These are phyloP conservation scores for Calonectria hongkongensis DNA, from an alignment of 2,329 filamentous ascomycete genomes.

Conservation along the genomic window DNA sequence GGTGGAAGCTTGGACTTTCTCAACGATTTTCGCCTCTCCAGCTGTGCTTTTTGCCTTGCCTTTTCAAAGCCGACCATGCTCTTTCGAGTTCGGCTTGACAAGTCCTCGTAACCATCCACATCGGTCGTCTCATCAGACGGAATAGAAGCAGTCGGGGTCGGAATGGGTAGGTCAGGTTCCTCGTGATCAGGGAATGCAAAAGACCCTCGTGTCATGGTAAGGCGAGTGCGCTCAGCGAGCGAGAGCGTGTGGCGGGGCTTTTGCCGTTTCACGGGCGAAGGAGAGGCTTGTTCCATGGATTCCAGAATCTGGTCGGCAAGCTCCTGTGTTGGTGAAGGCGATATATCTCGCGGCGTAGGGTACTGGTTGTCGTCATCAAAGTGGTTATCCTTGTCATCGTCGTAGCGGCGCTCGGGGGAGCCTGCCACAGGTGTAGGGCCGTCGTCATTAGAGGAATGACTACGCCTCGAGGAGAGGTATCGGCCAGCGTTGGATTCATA, in stretches of 20 bases:
- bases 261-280: conserved; percentile 71
- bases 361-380: background rate
- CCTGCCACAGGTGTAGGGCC: conserved; percentile 41
- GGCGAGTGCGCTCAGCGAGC: conserved; percentile 85
- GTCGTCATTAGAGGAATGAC: conserved; percentile 47
- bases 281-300: conserved; percentile 72
- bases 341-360: conserved; percentile 36
- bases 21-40: conserved; percentile 72
- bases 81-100: conserved; percentile 74
- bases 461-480: conserved; percentile 1
- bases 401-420: conserved; percentile 41
- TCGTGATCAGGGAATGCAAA: conserved; percentile 58
- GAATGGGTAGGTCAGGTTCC: conserved; percentile 52
- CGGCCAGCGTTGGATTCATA: conserved; percentile 22
- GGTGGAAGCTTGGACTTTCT: conserved; percentile 64
- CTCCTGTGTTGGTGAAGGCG: conserved; percentile 62
- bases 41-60: conserved; percentile 75
- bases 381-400: conserved; percentile 7
- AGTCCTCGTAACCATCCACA: conserved; percentile 65
- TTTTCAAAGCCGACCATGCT: conserved; percentile 79
- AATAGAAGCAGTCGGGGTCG: conserved; percentile 36
- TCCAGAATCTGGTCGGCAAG: conserved; percentile 74
- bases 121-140: conserved; percentile 35
- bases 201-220: conserved; percentile 83
- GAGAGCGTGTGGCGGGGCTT: conserved; percentile 75